Conservation (phyloP, 495 filamentous ascomycete genomes). For the Aspergillus incahuasiensis region DNA sequence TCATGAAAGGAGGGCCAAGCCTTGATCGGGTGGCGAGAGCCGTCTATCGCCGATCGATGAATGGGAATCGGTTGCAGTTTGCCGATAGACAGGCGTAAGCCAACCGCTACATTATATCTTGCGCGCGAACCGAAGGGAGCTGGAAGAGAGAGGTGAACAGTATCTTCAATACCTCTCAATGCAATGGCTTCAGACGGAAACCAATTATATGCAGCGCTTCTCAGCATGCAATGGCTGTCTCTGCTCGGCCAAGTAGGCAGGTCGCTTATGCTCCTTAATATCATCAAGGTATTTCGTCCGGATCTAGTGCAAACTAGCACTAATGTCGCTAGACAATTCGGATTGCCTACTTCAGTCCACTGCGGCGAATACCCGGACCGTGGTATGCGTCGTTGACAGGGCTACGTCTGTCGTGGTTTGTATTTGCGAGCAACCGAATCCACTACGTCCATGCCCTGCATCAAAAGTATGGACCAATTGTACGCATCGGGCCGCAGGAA, state of each 20-base stretch:
- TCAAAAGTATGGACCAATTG: conserved; percentile 7
- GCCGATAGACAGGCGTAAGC: not conserved
- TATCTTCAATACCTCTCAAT: no score
- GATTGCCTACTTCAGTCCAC: not conserved
- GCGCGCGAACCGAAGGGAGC: not conserved
- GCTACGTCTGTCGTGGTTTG: not conserved
- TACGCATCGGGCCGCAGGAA: conserved; percentile 8
- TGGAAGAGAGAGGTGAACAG: no score
- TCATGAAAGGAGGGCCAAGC: not conserved
- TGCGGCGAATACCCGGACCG: not conserved
- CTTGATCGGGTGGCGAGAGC: not conserved
- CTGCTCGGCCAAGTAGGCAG: not conserved
- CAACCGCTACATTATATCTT: not conserved
- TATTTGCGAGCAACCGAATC: not conserved
- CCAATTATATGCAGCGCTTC: not conserved
- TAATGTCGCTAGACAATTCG: not conserved
- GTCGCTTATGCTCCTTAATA: not conserved
- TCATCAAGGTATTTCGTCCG: not conserved
- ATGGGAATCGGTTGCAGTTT: not conserved
- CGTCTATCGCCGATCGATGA: not conserved
- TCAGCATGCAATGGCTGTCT: not conserved
- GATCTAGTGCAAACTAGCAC: not conserved
- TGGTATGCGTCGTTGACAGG: conserved; percentile 1
- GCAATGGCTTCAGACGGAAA: not conserved
- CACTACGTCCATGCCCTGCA: conserved; percentile 6